Evolutionary conservation across 2,329 filamentous ascomycete species (phyloP).

Genomic region (Xylaria sp.): DNA sequence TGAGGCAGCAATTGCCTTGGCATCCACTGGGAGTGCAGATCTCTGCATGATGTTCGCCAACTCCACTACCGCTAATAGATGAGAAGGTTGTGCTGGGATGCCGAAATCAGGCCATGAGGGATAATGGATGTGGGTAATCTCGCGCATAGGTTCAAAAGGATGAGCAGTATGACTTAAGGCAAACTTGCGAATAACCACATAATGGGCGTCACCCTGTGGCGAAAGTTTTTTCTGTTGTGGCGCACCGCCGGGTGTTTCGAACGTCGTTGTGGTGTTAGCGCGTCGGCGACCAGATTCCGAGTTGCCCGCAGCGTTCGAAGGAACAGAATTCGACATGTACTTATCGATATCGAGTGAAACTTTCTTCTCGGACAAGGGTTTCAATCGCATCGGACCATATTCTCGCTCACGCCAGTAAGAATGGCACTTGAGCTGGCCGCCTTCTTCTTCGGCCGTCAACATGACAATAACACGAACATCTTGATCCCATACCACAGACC

Average conservation of each 20-base stretch:
- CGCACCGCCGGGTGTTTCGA: conserved; percentile 40
- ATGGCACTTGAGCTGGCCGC: conserved; percentile 92
- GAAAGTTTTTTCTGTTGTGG: conserved; percentile 37
- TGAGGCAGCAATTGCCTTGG: conserved; percentile 45
- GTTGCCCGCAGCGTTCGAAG: conserved; percentile 34
- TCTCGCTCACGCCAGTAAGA: conserved; percentile 85
- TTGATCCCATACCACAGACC: conserved; percentile 97
- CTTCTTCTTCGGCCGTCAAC: conserved; percentile 92
- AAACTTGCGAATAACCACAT: conserved; percentile 86
- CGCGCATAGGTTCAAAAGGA: conserved; percentile 84
- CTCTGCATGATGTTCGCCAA: conserved; percentile 78
- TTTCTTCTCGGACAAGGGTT: conserved; percentile 79
- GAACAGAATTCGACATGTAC: conserved; percentile 49
- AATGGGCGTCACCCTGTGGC: conserved; percentile 64
- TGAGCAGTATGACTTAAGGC: conserved; percentile 76
- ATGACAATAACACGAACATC: conserved; percentile 95
- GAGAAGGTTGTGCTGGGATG: conserved; percentile 83
- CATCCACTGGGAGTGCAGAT: conserved; percentile 56
- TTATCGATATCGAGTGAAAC: conserved; percentile 75
- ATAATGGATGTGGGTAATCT: conserved; percentile 94
- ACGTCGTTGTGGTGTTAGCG: conserved; percentile 58
- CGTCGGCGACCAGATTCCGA: conserved; percentile 55
- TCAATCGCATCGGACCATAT: conserved; percentile 79
- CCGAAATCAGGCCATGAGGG: conserved; percentile 98
- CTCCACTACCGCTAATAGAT: conserved; percentile 88